Percentiles rank a stretch among this genome's conserved stretches.
These are phyloP conservation scores for Penicillium bovifimosum DNA, from an alignment of 495 filamentous ascomycete species.

Conservation along the genomic window DNA sequence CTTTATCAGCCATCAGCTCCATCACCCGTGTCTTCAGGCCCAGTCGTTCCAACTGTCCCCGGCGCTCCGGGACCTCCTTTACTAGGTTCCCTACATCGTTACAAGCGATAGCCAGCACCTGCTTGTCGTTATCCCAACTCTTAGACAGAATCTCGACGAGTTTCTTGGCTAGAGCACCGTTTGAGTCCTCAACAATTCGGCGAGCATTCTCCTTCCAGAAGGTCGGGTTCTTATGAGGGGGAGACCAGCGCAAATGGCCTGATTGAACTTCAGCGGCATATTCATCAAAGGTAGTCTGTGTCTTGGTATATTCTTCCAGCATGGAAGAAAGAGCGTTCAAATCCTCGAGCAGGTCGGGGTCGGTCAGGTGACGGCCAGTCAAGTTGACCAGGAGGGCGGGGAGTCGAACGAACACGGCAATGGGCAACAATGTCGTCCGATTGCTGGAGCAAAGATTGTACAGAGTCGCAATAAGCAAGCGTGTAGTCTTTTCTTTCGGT, in stretches of 20 bases:
- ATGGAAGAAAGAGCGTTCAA: slow-evolving; percentile 67
- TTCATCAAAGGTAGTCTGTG: slow-evolving; percentile 94
- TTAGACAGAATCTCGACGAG: slow-evolving; percentile 83
- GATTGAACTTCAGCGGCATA: slow-evolving; percentile 86
- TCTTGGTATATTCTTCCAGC: slow-evolving; percentile 89
- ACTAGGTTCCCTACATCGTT: slow-evolving; percentile 90
- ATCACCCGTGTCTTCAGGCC: slow-evolving; percentile 89
- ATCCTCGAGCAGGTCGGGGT: slow-evolving; percentile 86
- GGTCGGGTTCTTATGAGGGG: slow-evolving; percentile 79
- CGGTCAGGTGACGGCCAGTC: slow-evolving; percentile 74
- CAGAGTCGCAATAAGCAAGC: slow-evolving; percentile 82
- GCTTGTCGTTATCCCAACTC: slow-evolving; percentile 86
- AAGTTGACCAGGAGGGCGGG: slow-evolving; percentile 78
- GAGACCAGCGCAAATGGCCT: slow-evolving; percentile 91
- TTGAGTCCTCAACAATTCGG: slow-evolving; percentile 78
- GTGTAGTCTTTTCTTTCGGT: slow-evolving; percentile 96
- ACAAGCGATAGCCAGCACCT: slow-evolving; percentile 91
- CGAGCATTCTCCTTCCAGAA: slow-evolving; percentile 98
- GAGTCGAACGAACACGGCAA: slow-evolving; percentile 74
- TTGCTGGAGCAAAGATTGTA: slow-evolving; percentile 76
- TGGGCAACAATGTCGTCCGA: slow-evolving; percentile 69
- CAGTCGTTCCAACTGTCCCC: slow-evolving; percentile 76
- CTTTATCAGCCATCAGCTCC: slow-evolving; percentile 87
- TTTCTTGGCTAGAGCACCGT: slow-evolving; percentile 72
- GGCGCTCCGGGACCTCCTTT: slow-evolving; percentile 82